Evolutionary conservation across 2,329 filamentous ascomycete genomes (phyloP), one percentile per base, ranked within the genome.

Genomic region (Raffaelea ambrosiae): DNA sequence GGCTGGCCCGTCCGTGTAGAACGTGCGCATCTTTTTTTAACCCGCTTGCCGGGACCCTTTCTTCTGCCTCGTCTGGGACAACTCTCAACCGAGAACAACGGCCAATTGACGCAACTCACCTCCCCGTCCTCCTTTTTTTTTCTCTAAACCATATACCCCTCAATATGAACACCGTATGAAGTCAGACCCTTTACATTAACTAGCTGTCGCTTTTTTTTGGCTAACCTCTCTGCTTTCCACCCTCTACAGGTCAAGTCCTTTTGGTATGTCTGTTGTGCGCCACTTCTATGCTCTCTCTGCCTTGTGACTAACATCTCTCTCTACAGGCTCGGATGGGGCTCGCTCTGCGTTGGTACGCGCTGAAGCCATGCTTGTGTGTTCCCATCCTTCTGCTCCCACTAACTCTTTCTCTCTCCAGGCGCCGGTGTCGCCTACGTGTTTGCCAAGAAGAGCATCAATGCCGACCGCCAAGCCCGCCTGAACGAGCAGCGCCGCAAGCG

Each of bases 361-460:
- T 45, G 26, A 29, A 13, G 13, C 26, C 7, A 7, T 29, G 26
- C 26, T 29, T 29, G 13, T n/a, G 46, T 31, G 51, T 54, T 51
- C 58, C 53, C 52, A 33, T 29, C n/a, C 5, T 36, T 22, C 29
- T 31, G 46, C 22, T 14, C 29, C 14, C 11, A 16, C 45, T 43
- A 19, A 42, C 45, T 2, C 3, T 20, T 5, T 38, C 13, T 8
- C 35, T n/a, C 18, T 19, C 9, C 61, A 89, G 88, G 90, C 56
- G 93, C 91, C 61, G 93, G 81, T 55, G 87, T 84, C 54, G 89
- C 91, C 60, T 98, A 97, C 74, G 89, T 87, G 72, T 95, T 96
- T 64, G 93, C 93, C 54, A 98, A 98, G 76, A 78, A 81, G 62
- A 84, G 83, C 65, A 95, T 98, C 76, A 95, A 96, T 63, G 86